Conservation (phyloP, 2,329 filamentous ascomycete genomes). For the Nothophoma quercina region DNA sequence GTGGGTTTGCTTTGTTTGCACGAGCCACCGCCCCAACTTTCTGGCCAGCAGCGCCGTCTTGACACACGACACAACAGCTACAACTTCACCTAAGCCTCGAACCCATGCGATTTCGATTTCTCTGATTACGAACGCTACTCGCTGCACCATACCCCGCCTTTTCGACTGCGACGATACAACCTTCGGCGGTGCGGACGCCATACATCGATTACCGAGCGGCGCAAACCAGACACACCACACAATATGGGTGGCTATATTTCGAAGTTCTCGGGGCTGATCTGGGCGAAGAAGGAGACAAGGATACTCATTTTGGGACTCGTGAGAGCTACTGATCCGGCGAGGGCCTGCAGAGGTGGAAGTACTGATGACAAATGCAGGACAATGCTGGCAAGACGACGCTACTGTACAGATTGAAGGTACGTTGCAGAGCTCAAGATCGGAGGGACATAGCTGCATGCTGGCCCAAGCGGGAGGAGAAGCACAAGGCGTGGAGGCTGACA, state of each 20-base stretch:
- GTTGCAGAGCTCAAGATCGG: background rate
- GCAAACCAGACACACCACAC: constrained; percentile 21
- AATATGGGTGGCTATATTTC: constrained; percentile 46
- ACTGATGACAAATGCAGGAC: constrained; percentile 67
- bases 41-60: constrained; percentile 29
- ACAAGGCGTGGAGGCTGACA: background rate
- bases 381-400: constrained; percentile 98
- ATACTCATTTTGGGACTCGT: constrained; percentile 95
- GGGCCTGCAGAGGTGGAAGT: background rate
- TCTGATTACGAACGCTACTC: background rate
- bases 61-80: constrained; percentile 19
- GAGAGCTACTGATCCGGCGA: constrained; percentile 50
- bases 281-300: constrained; percentile 96
- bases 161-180: background rate
- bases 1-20: constrained; percentile 40
- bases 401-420: constrained; percentile 92
- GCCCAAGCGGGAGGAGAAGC: background rate
- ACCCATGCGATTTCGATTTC: background rate
- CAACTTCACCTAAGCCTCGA: background rate
- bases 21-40: constrained; percentile 28
- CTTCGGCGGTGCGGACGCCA: constrained; percentile 23
- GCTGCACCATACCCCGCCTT: background rate
- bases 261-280: constrained; percentile 54
- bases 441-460: background rate
- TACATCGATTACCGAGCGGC: constrained; percentile 21